A percentile compares a stretch with the other conserved stretches of the same genome.
These are phyloP conservation scores for Tricholoma matsutake DNA, from an alignment of 768 basidiomycete species.

Conservation along the genomic window DNA sequence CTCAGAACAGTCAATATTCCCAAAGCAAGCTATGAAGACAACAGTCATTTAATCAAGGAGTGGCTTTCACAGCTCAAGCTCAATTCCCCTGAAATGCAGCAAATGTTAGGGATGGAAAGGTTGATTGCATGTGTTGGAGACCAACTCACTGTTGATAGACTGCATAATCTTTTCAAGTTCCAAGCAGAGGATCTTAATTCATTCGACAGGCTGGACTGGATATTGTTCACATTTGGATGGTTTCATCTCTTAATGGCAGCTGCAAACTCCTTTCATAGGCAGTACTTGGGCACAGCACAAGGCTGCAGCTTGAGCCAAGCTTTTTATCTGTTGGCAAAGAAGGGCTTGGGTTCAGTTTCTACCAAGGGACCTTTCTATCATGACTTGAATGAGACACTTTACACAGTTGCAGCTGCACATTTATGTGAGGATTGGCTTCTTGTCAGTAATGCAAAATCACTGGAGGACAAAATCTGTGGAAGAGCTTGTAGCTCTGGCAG, in stretches of 20 bases:
- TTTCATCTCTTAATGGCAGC: constrained; percentile 40
- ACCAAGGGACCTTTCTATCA: constrained; percentile 34
- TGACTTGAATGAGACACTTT: constrained; percentile 32
- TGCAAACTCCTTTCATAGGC: constrained; percentile 37
- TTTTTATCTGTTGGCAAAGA: constrained; percentile 28
- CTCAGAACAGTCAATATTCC: constrained; percentile 33
- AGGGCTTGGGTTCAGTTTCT: constrained; percentile 20
- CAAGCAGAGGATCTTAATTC: constrained; percentile 35
- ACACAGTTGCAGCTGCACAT: constrained; percentile 35
- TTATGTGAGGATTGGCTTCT: constrained; percentile 31
- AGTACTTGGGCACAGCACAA: constrained; percentile 33
- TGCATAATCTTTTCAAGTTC: constrained; percentile 35
- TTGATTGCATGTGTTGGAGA: constrained; percentile 34
- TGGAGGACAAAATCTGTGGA: constrained; percentile 23
- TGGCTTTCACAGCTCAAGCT: constrained; percentile 28
- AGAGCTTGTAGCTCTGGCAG: constrained; percentile 24
- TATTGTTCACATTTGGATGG: constrained; percentile 35
- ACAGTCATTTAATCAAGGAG: constrained; percentile 24
- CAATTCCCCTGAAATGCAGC: constrained; percentile 16
- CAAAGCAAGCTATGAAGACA: constrained; percentile 40
- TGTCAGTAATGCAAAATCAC: constrained; percentile 18
- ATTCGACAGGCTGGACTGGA: constrained; percentile 35
- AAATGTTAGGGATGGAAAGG: constrained; percentile 17
- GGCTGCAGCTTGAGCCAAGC: constrained; percentile 27
- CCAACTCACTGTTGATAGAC: constrained; percentile 35